These are phyloP conservation scores for Teratosphaeria nubilosa DNA, from an alignment of 2,329 filamentous ascomycete species.

Conservation along the genomic window DNA sequence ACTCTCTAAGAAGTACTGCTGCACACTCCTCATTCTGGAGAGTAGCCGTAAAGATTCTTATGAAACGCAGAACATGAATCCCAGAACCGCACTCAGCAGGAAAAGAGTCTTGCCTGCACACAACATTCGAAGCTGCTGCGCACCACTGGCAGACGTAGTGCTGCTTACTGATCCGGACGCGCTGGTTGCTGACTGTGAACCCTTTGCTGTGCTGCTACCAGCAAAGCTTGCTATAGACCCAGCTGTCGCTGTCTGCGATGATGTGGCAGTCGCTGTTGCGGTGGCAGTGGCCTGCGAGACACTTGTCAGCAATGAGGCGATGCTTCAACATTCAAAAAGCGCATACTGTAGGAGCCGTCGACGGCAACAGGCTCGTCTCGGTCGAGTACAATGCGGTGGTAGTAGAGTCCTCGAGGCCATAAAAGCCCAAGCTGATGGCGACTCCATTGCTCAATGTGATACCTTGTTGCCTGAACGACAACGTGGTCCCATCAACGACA, in stretches of 20 bases:
- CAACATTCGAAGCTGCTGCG: not conserved
- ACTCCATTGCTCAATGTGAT: conserved; percentile 10
- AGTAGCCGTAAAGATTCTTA: not conserved
- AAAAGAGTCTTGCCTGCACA: not conserved
- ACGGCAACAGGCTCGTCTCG: not conserved
- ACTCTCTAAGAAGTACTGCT: not conserved
- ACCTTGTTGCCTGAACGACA: conserved; percentile 7
- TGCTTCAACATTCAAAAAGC: not conserved
- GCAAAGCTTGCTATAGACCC: not conserved
- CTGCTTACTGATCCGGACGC: not conserved
- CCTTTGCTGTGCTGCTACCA: not conserved
- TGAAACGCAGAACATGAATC: not conserved
- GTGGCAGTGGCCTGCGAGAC: not conserved
- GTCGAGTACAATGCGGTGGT: conserved; percentile 7
- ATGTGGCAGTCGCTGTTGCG: not conserved
- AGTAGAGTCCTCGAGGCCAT: conserved; percentile 8
- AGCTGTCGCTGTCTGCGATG: not conserved
- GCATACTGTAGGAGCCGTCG: not conserved
- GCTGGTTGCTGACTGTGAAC: not conserved
- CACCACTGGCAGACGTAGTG: not conserved
- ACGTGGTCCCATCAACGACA: conserved; percentile 11
- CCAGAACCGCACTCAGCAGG: not conserved
- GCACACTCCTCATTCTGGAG: not conserved
- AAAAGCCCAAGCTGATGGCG: conserved; percentile 9
- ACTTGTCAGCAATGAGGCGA: not conserved